phyloP scores from a whole-genome alignment of 805 yeast species.

The Metschnikowia kofuensis region DNA sequence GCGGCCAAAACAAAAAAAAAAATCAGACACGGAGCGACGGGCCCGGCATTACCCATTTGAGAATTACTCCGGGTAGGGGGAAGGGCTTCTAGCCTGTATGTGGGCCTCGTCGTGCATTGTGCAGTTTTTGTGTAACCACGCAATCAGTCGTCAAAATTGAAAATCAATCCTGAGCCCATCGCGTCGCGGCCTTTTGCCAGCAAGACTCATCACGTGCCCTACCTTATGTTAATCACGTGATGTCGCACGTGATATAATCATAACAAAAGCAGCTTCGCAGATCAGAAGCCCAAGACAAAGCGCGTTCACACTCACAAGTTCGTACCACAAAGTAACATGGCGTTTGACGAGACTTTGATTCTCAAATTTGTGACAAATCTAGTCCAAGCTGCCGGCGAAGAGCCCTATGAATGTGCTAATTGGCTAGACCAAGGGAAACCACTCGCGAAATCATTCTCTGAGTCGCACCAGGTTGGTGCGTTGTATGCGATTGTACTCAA shows the following conservation, averaged over 20 bases:
- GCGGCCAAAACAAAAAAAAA: neutral
- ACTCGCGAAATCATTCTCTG: constrained; percentile 8
- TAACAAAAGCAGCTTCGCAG: neutral
- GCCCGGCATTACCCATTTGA: neutral
- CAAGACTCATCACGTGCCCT: too few species aligned
- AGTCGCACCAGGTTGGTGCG: constrained; percentile 11
- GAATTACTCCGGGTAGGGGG: neutral
- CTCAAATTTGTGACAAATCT: constrained; percentile 1
- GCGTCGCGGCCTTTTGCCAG: too few species aligned
- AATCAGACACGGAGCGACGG: neutral
- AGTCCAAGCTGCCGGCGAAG: neutral
- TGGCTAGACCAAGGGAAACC: constrained; percentile 3
- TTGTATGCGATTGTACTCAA: constrained; percentile 11
- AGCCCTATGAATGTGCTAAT: neutral
- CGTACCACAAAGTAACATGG: constrained; percentile 1
- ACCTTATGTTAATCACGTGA: constrained; percentile 2
- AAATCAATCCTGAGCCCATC: too few species aligned
- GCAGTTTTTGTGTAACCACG: too few species aligned
- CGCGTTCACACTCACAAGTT: neutral
- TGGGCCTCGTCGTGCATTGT: neutral
- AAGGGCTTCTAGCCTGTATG: neutral
- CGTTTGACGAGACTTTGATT: neutral
- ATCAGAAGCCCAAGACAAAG: neutral
- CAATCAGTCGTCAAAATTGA: too few species aligned
- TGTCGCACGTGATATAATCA: neutral